phyloP scores from a whole-genome alignment of 1,284 basidiomycete species.

The Caloboletus inedulis region DNA sequence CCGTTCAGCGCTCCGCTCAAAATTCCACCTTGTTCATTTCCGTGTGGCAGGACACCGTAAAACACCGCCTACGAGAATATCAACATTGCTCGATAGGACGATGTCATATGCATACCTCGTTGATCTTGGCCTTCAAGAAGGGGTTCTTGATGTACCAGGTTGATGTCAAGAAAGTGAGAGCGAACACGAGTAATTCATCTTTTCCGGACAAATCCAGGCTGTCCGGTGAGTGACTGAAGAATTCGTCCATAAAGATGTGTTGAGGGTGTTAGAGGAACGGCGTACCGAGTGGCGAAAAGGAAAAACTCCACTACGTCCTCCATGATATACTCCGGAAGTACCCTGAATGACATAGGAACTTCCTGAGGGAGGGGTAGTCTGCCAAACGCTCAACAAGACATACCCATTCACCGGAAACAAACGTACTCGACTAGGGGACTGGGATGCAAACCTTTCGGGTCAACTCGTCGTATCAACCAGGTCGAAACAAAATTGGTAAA shows the following conservation, averaged over 20 bases:
- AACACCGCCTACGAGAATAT: constrained; percentile 67
- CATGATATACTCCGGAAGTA: constrained; percentile 92
- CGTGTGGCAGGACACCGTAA: constrained; percentile 77
- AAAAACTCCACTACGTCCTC: constrained; percentile 94
- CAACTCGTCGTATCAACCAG: constrained; percentile 93
- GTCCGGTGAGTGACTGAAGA: constrained; percentile 66
- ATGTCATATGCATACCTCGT: constrained; percentile 60
- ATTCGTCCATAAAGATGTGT: constrained; percentile 11
- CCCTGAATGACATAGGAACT: constrained; percentile 81
- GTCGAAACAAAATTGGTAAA: constrained; percentile 91
- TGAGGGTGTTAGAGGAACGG: background rate
- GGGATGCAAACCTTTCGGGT: constrained; percentile 81
- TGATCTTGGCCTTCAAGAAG: constrained; percentile 96
- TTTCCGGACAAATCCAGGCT: constrained; percentile 81
- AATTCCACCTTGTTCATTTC: constrained; percentile 73
- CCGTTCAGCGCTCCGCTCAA: constrained; percentile 82
- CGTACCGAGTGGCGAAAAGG: constrained; percentile 79
- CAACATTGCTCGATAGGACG: background rate
- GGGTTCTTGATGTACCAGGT: constrained; percentile 99
- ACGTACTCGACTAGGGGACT: constrained; percentile 63
- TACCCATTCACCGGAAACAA: background rate
- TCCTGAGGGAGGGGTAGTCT: constrained; percentile 86
- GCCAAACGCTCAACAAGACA: constrained; percentile 13
- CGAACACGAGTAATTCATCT: constrained; percentile 87
- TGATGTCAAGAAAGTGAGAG: constrained; percentile 89